phyloP scores from a whole-genome alignment of 768 basidiomycete species.

The Solioccasus polychromus region DNA sequence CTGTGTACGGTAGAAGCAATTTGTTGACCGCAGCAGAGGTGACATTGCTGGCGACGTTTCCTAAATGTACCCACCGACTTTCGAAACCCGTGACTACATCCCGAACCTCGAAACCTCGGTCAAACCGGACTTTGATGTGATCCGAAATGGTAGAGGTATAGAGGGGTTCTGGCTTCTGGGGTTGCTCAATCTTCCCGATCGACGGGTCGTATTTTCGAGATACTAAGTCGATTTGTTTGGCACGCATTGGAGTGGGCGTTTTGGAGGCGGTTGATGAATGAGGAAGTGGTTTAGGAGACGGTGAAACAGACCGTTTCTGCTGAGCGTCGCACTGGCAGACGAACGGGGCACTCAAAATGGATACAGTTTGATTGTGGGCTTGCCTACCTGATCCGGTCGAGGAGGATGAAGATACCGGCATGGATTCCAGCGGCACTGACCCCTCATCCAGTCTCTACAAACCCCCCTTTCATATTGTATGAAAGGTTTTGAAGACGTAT shows the following conservation, averaged over 20 bases:
- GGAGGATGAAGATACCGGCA: conserved; percentile 13
- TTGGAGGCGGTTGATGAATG: neutral
- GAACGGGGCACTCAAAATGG: neutral
- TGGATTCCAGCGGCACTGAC: neutral
- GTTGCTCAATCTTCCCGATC: neutral
- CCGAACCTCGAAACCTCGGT: conserved; percentile 57
- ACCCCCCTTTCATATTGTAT: fast-evolving
- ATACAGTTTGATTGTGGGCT: neutral
- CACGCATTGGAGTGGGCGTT: neutral
- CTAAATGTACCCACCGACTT: conserved; percentile 56
- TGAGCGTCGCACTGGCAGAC: neutral
- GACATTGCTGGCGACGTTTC: conserved; percentile 43
- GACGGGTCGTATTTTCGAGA: conserved; percentile 2
- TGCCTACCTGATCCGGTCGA: conserved; percentile 11
- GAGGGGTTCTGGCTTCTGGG: conserved; percentile 14
- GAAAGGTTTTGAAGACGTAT: neutral
- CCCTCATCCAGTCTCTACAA: conserved; percentile 6
- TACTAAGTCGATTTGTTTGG: neutral
- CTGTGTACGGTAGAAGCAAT: conserved; percentile 42
- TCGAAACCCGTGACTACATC: conserved; percentile 67
- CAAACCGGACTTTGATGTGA: conserved; percentile 54
- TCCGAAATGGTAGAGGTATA: conserved; percentile 43
- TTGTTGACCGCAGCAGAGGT: conserved; percentile 33
- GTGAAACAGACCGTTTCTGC: neutral
- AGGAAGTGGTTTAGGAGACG: neutral